These are phyloP conservation scores for Zasmidium citrigriseum DNA, from an alignment of 2,329 filamentous ascomycete species.

Conservation along the genomic window DNA sequence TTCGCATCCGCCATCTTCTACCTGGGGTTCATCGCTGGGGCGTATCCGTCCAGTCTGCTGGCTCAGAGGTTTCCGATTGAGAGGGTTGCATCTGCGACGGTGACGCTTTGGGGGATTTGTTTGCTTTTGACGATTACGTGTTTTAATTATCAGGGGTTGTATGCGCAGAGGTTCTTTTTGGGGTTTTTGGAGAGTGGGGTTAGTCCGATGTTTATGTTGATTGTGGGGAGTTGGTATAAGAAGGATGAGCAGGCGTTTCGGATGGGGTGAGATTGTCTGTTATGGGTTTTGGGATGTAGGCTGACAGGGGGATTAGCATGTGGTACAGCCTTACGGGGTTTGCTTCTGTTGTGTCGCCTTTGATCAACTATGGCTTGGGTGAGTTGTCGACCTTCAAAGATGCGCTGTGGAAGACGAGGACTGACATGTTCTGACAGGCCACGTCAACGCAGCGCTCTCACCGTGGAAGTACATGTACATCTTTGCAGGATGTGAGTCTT, in stretches of 20 bases:
- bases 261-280: conserved; percentile 19
- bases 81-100: conserved; percentile 43
- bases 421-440: conserved; percentile 10
- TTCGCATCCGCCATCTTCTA: conserved; percentile 52
- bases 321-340: conserved; percentile 46
- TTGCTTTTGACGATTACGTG: conserved; percentile 42
- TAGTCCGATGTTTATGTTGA: conserved; percentile 18
- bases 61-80: conserved; percentile 52
- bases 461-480: conserved; percentile 36
- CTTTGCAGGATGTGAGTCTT: conserved; percentile 34
- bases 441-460: conserved; percentile 37
- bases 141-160: conserved; percentile 40
- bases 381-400: background rate
- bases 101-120: conserved; percentile 42
- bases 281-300: background rate
- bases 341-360: conserved; percentile 47
- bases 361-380: conserved; percentile 53
- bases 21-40: conserved; percentile 51
- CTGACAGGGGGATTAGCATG: background rate
- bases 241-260: conserved; percentile 32
- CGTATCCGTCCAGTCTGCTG: conserved; percentile 46
- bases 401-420: background rate
- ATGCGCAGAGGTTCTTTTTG: conserved; percentile 56
- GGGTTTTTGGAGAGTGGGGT: conserved; percentile 57
- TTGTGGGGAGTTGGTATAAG: conserved; percentile 25